Evolutionary conservation across 805 yeast genomes (phyloP).

Genomic region (Wickerhamomyces silvicola): DNA sequence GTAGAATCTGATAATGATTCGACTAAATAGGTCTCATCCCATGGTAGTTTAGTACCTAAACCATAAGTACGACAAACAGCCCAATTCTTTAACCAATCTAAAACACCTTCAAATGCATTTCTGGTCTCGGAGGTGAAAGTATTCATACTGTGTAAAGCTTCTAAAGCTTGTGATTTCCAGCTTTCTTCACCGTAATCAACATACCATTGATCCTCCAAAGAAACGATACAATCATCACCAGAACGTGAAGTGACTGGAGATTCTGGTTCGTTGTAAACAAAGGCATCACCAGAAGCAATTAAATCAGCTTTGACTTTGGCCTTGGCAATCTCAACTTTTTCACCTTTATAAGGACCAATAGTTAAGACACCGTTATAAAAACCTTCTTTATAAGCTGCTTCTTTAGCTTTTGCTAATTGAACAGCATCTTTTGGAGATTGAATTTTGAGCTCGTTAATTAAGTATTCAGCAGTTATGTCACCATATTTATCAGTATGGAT

Average conservation of each 20-base stretch:
- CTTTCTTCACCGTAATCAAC: constrained; percentile 91
- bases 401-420: constrained; percentile 87
- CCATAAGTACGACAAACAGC: constrained; percentile 97
- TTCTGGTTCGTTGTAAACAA: constrained; percentile 94
- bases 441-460: constrained; percentile 83
- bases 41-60: constrained; percentile 89
- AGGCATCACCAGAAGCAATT: constrained; percentile 71
- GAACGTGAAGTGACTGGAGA: constrained; percentile 84
- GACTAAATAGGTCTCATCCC: constrained; percentile 91
- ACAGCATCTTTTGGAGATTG: constrained; percentile 90
- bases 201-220: constrained; percentile 98
- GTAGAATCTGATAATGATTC: constrained; percentile 97
- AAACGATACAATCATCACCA: constrained; percentile 94
- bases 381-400: constrained; percentile 93
- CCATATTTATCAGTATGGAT: constrained; percentile 83
- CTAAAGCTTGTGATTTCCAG: constrained; percentile 81
- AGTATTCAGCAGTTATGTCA: constrained; percentile 74
- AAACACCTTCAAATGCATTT: constrained; percentile 87
- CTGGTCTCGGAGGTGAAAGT: constrained; percentile 77
- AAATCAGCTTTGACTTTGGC: constrained; percentile 78
- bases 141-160: constrained; percentile 70
- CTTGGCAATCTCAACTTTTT: constrained; percentile 87
- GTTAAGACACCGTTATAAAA: constrained; percentile 83
- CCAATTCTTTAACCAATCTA: constrained; percentile 97
- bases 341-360: constrained; percentile 79